Conservation (phyloP, 352 stramenopile genomes). For the Phytophthora crassamura region DNA sequence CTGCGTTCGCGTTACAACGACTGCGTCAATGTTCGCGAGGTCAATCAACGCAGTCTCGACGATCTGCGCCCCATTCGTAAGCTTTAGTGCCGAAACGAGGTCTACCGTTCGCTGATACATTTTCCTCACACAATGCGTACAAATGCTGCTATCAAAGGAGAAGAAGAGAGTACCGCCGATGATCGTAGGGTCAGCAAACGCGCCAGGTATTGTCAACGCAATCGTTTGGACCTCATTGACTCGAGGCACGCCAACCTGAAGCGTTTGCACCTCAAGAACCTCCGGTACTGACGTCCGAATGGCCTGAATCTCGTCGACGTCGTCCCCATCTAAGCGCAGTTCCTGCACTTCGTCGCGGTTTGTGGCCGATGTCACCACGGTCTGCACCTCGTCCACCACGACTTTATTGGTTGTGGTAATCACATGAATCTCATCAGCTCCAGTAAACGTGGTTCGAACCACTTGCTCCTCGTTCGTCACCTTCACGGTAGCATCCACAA, state of each 20-base stretch:
- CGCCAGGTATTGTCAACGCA: conserved; percentile 74
- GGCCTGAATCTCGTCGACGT: conserved; percentile 93
- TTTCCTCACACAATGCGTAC: conserved; percentile 78
- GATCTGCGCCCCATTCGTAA: conserved; percentile 17
- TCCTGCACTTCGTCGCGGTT: conserved; percentile 95
- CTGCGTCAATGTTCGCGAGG: conserved; percentile 67
- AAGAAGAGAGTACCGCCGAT: conserved; percentile 61
- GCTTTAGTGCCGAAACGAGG: conserved; percentile 44
- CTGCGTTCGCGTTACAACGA: conserved; percentile 43
- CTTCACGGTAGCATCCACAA: conserved; percentile 91
- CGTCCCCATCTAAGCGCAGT: conserved; percentile 77
- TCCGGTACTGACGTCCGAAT: conserved; percentile 81
- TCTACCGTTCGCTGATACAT: conserved; percentile 53
- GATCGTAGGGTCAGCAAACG: conserved; percentile 48
- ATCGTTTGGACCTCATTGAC: conserved; percentile 89
- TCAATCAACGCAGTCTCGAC: conserved; percentile 41
- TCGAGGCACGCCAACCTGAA: conserved; percentile 77
- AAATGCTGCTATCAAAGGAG: conserved; percentile 67
- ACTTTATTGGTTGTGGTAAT: conserved; percentile 73
- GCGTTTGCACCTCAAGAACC: conserved; percentile 87
- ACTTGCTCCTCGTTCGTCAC: conserved; percentile 97
- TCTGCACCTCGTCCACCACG: conserved; percentile 93
- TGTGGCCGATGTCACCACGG: conserved; percentile 89
- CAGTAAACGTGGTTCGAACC: conserved; percentile 88
- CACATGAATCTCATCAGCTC: conserved; percentile 89